Conservation (phyloP, 345 rosid species). For the Aquilaria sinensis region DNA sequence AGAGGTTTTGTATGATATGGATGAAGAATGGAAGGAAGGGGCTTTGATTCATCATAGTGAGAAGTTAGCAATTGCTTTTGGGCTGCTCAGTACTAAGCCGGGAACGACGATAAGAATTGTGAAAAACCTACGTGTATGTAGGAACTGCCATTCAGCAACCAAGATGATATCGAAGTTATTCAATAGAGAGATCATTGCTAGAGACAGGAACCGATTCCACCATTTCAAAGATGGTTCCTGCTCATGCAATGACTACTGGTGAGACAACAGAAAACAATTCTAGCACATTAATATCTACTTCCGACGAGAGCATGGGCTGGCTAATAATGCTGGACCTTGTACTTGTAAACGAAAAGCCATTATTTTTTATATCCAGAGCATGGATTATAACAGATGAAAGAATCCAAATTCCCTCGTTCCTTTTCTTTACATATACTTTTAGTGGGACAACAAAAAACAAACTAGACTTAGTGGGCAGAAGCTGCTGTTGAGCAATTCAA, state of each 20-base stretch:
- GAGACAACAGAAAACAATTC: conserved; percentile 7
- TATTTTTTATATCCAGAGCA: conserved; percentile 18
- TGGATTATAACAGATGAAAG: not conserved
- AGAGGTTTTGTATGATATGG: conserved; percentile 67
- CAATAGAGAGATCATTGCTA: conserved; percentile 68
- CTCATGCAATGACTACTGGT: conserved; percentile 80
- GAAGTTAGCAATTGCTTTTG: conserved; percentile 76
- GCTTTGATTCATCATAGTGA: conserved; percentile 72
- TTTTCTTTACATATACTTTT: no score
- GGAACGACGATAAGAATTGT: conserved; percentile 68
- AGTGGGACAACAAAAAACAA: no score
- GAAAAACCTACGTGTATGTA: conserved; percentile 77
- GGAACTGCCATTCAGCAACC: conserved; percentile 68
- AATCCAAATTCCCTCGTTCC: no score
- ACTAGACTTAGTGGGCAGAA: no score
- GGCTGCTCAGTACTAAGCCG: conserved; percentile 69
- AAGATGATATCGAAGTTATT: conserved; percentile 70
- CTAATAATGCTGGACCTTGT: not conserved
- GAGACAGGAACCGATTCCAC: conserved; percentile 77
- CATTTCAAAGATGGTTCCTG: conserved; percentile 69
- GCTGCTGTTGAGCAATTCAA: no score
- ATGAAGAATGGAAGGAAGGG: conserved; percentile 69
- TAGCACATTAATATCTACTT: no score
- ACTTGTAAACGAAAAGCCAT: conserved; percentile 7
- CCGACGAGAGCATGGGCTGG: not conserved